Evolutionary conservation across 345 rosid genomes (phyloP).

Genomic region (Aegle marmelos): DNA sequence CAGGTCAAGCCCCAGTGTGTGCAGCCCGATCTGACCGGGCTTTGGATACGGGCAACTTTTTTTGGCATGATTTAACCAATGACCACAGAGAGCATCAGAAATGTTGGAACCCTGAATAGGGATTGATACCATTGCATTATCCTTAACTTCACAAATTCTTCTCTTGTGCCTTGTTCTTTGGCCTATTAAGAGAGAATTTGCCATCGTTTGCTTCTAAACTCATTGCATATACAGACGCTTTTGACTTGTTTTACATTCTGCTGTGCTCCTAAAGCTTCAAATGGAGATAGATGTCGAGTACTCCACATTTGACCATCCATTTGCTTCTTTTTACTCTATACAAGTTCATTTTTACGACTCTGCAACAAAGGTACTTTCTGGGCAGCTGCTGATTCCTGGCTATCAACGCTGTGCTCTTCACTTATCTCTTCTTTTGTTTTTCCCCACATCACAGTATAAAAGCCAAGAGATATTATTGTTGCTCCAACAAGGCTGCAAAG

Average conservation of each 20-base stretch:
- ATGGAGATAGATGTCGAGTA: background rate
- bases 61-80: background rate
- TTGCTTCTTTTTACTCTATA: slow-evolving; percentile 7
- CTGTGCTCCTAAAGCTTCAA: background rate
- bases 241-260: background rate
- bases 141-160: background rate
- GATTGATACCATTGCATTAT: background rate
- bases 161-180: background rate
- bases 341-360: slow-evolving; percentile 44
- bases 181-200: background rate
- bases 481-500: slow-evolving; percentile 67
- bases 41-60: background rate
- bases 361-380: slow-evolving; percentile 52
- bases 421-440: slow-evolving; percentile 61
- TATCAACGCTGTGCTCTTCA: slow-evolving; percentile 34
- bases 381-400: slow-evolving; percentile 1
- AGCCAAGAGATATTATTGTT: slow-evolving; percentile 64
- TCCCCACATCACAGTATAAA: slow-evolving; percentile 91
- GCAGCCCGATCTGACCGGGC: background rate
- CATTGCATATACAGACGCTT: background rate
- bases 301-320: background rate
- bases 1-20: no score
- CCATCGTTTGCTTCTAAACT: background rate
- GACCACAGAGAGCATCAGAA: background rate
- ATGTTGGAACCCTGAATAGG: background rate